These are phyloP conservation scores for Hyaloperonospora brassicae DNA, from an alignment of 352 stramenopile species.

Conservation along the genomic window DNA sequence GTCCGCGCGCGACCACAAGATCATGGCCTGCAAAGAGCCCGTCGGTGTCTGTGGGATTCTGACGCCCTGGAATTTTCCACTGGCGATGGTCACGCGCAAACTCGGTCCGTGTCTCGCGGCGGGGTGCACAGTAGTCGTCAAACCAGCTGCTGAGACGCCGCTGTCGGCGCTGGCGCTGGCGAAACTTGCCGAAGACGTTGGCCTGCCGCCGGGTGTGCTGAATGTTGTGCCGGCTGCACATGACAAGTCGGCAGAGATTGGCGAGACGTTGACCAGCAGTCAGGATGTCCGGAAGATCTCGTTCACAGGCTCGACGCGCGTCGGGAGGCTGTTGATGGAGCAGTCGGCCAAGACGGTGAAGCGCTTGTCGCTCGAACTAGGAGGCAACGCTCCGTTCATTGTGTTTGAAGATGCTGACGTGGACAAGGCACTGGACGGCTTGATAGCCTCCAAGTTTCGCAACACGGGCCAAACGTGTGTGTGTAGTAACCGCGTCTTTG, in stretches of 20 bases:
- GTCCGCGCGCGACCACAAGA: constrained; percentile 39
- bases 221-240: constrained; percentile 81
- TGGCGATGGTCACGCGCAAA: constrained; percentile 98
- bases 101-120: constrained; percentile 88
- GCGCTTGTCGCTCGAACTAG: constrained; percentile 80
- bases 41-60: constrained; percentile 94
- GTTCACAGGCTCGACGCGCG: constrained; percentile 84
- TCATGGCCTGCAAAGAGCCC: constrained; percentile 86
- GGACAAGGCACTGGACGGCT: constrained; percentile 74
- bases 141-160: constrained; percentile 94
- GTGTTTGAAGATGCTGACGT: constrained; percentile 88
- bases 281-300: constrained; percentile 84
- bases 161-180: constrained; percentile 83
- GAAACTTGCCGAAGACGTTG: constrained; percentile 82
- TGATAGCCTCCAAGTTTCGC: constrained; percentile 85
- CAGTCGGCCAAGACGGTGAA: constrained; percentile 77
- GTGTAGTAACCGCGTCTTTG: constrained; percentile 89
- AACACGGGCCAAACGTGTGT: constrained; percentile 88
- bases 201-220: constrained; percentile 82
- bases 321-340: constrained; percentile 76
- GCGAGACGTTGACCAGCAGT: constrained; percentile 58
- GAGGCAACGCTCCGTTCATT: constrained; percentile 90
- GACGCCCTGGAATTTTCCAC: constrained; percentile 98
- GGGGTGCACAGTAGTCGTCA: constrained; percentile 93
- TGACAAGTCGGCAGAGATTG: constrained; percentile 64